Conservation (phyloP, 2,329 filamentous ascomycete species). For the Paecilomyces niveus region DNA sequence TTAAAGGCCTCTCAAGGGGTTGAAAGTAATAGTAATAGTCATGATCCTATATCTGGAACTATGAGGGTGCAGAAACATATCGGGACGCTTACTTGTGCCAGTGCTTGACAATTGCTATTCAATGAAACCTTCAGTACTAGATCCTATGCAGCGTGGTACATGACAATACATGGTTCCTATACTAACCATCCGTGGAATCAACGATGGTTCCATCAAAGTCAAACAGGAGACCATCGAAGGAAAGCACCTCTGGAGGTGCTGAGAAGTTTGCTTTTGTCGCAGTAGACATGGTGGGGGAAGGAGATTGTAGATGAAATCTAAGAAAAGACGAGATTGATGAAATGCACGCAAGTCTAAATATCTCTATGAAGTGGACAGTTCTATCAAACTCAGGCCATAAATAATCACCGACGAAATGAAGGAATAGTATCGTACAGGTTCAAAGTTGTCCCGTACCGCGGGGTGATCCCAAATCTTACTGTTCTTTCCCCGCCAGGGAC, state of each 20-base stretch:
- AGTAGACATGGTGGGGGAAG: constrained; percentile 23
- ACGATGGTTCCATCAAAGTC: constrained; percentile 44
- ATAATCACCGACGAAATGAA: not conserved
- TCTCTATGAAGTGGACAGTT: not conserved
- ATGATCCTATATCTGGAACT: not conserved
- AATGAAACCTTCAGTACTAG: constrained; percentile 44
- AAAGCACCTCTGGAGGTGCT: constrained; percentile 29
- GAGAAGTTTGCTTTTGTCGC: constrained; percentile 28
- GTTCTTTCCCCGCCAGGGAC: not conserved
- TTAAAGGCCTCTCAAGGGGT: not conserved
- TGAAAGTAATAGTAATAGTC: not conserved
- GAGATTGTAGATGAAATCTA: not conserved
- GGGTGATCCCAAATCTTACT: not conserved
- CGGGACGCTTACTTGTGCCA: constrained; percentile 51
- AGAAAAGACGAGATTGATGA: not conserved
- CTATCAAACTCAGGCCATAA: not conserved
- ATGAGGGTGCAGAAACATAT: not conserved
- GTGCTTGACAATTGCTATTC: constrained; percentile 55
- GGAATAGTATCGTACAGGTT: not conserved
- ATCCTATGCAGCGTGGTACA: constrained; percentile 30
- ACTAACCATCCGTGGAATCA: constrained; percentile 39
- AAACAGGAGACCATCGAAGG: constrained; percentile 39
- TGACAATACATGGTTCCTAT: not conserved
- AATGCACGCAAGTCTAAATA: constrained; percentile 1
- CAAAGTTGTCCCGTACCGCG: not conserved